Conservation (phyloP, 768 basidiomycete species). For the Auriscalpium orientale region DNA sequence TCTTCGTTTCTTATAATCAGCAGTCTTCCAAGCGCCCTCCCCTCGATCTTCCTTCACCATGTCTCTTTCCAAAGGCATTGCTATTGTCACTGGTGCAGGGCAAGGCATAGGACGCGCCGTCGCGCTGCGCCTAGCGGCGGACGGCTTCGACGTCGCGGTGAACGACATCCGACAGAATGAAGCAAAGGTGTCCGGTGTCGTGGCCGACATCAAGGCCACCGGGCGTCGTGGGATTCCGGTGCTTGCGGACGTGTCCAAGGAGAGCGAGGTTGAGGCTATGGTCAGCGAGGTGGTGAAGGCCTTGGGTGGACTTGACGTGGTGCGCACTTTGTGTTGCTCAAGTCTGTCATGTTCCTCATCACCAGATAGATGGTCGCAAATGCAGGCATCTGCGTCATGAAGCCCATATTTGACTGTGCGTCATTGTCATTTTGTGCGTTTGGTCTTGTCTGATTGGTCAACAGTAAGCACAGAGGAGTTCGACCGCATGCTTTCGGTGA, state of each 20-base stretch:
- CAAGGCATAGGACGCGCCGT: constrained; percentile 29
- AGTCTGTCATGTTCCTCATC: neutral
- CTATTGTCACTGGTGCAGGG: constrained; percentile 25
- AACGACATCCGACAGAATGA: constrained; percentile 22
- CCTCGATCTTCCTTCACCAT: too few species aligned
- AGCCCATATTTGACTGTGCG: neutral
- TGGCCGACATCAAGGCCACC: neutral
- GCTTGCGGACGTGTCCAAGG: constrained; percentile 6
- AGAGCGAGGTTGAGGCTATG: constrained; percentile 1
- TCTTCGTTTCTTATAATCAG: too few species aligned
- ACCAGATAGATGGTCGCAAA: constrained; percentile 11
- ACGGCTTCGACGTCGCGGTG: constrained; percentile 29
- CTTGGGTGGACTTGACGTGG: constrained; percentile 10
- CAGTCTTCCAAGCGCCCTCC: too few species aligned
- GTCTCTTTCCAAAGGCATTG: constrained; percentile 1
- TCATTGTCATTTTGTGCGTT: neutral
- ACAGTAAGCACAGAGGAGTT: constrained; percentile 1
- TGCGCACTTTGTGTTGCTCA: neutral
- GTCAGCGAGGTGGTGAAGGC: constrained; percentile 1
- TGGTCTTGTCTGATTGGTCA: neutral
- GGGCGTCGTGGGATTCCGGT: constrained; percentile 1
- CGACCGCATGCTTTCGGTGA: constrained; percentile 4
- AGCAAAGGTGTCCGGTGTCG: neutral
- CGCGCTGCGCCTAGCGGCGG: constrained; percentile 28
- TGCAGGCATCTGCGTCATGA: neutral